phyloP scores from a whole-genome alignment of 1,139 yeast species.

The Kurtzmaniella quercitrusa region DNA sequence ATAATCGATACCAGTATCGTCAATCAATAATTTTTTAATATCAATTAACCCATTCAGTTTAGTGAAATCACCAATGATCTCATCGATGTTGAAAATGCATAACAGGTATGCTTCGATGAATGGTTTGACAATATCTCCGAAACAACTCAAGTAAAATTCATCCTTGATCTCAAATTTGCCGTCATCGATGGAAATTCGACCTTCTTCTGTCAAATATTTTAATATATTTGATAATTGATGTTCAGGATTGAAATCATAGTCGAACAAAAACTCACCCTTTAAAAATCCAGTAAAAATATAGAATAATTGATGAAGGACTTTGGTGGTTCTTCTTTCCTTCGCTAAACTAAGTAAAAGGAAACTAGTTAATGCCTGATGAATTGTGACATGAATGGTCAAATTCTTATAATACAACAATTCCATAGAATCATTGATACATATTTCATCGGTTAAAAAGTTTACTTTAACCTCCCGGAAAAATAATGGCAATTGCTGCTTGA shows the following conservation, averaged over 20 bases:
- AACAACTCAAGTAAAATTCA: conserved; percentile 18
- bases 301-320: conserved; percentile 23
- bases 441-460: conserved; percentile 21
- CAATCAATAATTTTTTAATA: conserved; percentile 16
- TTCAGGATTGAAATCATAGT: conserved; percentile 32
- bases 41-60: conserved; percentile 5
- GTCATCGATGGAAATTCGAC: conserved; percentile 13
- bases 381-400: conserved; percentile 36
- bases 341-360: conserved; percentile 23
- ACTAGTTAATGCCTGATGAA: conserved; percentile 33
- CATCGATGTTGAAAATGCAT: conserved; percentile 25
- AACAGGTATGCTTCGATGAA: conserved; percentile 36
- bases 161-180: conserved; percentile 21
- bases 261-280: conserved; percentile 44
- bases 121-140: conserved; percentile 33
- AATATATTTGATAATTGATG: conserved; percentile 29
- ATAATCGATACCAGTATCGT: conserved; percentile 19
- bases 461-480: conserved; percentile 35
- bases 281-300: conserved; percentile 37
- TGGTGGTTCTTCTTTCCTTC: conserved; percentile 14
- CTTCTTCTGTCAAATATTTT: conserved; percentile 19
- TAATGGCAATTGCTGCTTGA: conserved; percentile 26
- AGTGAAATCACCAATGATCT: conserved; percentile 6
- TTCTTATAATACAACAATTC: conserved; percentile 45
- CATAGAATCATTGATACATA: conserved; percentile 31